Conservation (phyloP, 176 grass and related monocot genomes). For the Avena eriantha region DNA sequence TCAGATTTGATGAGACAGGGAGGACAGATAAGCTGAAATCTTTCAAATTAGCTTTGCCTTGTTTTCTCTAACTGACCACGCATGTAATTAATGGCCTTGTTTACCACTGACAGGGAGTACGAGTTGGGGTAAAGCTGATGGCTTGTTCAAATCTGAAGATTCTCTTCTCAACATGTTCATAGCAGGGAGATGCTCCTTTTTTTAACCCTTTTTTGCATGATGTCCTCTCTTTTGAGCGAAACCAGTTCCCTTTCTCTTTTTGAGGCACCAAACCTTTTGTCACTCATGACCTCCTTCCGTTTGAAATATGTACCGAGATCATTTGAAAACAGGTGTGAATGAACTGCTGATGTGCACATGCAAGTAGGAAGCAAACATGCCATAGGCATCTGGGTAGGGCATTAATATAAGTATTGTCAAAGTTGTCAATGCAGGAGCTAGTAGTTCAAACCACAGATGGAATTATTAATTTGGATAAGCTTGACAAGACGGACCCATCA, state of each 20-base stretch:
- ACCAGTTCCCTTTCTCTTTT: not conserved
- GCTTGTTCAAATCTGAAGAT: constrained; percentile 43
- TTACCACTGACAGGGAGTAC: not conserved
- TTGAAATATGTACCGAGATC: not conserved
- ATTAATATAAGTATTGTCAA: constrained; percentile 6
- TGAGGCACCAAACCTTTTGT: constrained; percentile 35
- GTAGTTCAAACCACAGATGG: constrained; percentile 21
- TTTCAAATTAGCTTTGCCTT: not conserved
- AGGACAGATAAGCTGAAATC: not conserved
- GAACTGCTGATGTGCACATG: constrained; percentile 39
- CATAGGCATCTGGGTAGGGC: constrained; percentile 24
- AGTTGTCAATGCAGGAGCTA: constrained; percentile 11
- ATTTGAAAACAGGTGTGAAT: constrained; percentile 49
- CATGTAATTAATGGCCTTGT: not conserved
- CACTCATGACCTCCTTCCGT: not conserved
- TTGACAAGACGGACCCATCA: constrained; percentile 25
- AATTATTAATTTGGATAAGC: constrained; percentile 34
- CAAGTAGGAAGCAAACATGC: constrained; percentile 47
- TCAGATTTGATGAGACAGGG: not conserved
- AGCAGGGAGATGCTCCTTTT: constrained; percentile 24
- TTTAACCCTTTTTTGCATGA: constrained; percentile 19
- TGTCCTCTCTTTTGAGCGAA: constrained; percentile 28
- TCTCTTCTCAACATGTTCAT: constrained; percentile 13
- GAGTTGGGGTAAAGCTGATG: not conserved
- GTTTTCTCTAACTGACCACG: not conserved